phyloP scores from a whole-genome alignment of 257 asterid genomes.

The Solanum clarkiae region DNA sequence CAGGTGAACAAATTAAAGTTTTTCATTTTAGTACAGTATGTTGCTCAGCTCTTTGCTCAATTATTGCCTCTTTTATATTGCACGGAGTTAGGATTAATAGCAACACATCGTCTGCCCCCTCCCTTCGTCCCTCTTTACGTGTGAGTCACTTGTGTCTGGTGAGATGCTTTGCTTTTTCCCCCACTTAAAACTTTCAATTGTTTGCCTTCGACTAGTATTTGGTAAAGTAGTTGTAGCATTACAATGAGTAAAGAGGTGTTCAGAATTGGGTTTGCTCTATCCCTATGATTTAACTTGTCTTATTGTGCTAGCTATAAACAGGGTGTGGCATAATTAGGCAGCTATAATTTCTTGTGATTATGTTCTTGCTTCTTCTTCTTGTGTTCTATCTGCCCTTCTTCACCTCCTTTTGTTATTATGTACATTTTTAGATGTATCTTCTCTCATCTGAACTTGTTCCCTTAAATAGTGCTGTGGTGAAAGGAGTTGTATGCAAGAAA shows the following conservation, averaged over 20 bases:
- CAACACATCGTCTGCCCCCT: not conserved
- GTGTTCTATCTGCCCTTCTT: not conserved
- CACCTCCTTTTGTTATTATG: not conserved
- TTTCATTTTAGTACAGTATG: not conserved
- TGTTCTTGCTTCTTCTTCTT: not conserved
- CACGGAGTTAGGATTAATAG: not conserved
- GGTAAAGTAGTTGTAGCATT: not conserved
- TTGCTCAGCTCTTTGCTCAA: not conserved
- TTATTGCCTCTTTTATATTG: not conserved
- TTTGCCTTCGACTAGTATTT: not conserved
- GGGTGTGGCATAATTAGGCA: not conserved
- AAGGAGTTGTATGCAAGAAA: conserved; percentile 91
- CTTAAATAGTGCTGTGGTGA: conserved; percentile 55
- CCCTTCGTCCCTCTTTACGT: not conserved
- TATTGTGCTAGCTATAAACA: not conserved
- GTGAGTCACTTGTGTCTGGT: not conserved
- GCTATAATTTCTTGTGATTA: not conserved
- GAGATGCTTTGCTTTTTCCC: not conserved
- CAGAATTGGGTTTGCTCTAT: not conserved
- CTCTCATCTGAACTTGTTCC: conserved; percentile 9
- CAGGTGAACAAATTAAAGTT: conserved; percentile 35
- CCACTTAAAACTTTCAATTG: not conserved
- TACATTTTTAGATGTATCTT: not conserved
- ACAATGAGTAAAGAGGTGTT: not conserved
- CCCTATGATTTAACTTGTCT: not conserved